Conservation (phyloP, 495 filamentous ascomycete genomes). For the Oidiodendron maius region DNA sequence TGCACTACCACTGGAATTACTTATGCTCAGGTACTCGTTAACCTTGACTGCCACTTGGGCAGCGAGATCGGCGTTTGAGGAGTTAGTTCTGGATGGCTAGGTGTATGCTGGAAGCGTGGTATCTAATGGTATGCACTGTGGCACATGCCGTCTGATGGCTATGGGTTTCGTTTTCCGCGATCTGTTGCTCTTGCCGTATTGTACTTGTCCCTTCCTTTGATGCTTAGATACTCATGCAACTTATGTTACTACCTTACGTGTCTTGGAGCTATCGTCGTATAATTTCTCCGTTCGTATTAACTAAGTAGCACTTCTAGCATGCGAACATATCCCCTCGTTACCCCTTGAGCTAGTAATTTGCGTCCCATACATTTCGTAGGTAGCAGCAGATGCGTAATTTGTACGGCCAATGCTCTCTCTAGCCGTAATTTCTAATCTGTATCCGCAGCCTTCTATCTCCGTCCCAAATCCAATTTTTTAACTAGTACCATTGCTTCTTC, state of each 20-base stretch:
- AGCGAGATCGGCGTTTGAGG: slow-evolving; percentile 20
- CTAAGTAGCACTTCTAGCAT: no score
- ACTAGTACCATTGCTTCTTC: slow-evolving; percentile 25
- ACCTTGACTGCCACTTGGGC: slow-evolving; percentile 15
- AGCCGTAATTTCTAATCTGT: no score
- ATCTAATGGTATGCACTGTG: slow-evolving; percentile 15
- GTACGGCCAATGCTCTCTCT: not conserved
- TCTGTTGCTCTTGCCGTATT: slow-evolving; percentile 5
- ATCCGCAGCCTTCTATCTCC: slow-evolving; percentile 22
- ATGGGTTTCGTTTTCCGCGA: slow-evolving; percentile 1
- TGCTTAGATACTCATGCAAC: slow-evolving; percentile 12
- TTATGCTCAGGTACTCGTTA: slow-evolving; percentile 16
- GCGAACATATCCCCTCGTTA: no score
- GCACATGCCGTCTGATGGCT: slow-evolving; percentile 12
- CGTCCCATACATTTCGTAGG: no score
- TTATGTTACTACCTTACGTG: no score
- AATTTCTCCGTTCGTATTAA: no score
- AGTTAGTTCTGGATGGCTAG: slow-evolving; percentile 11
- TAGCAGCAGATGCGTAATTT: no score
- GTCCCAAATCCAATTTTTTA: slow-evolving; percentile 57
- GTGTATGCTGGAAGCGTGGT: not conserved
- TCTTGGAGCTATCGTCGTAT: no score
- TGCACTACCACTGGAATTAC: slow-evolving; percentile 17
- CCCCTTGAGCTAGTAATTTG: no score
- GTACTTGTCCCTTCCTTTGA: slow-evolving; percentile 11